These are phyloP conservation scores for Botrytis paeoniae DNA, from an alignment of 2,329 filamentous ascomycete species.

Conservation along the genomic window DNA sequence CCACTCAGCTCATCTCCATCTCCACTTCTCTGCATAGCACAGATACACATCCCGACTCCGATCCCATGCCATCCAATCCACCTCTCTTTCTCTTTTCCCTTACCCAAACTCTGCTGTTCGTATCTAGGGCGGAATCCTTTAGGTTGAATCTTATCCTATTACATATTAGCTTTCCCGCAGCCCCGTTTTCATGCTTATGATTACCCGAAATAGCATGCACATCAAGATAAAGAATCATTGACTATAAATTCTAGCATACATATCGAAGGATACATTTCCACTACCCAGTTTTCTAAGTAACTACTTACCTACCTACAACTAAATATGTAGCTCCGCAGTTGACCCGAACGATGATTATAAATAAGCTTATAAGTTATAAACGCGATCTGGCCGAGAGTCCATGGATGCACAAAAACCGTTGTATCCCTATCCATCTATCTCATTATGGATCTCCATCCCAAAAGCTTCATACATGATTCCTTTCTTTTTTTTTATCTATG, in stretches of 20 bases:
- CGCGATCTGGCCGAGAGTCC: not conserved
- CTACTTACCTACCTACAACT: not conserved
- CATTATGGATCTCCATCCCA: not conserved
- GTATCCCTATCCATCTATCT: not conserved
- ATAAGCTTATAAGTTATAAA: not conserved
- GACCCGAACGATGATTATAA: not conserved
- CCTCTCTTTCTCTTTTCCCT: not conserved
- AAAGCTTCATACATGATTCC: not conserved
- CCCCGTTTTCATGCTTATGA: not conserved
- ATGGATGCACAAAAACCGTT: not conserved
- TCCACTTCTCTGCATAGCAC: not conserved
- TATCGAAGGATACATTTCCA: not conserved
- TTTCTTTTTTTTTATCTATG: not conserved
- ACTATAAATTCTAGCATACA: not conserved
- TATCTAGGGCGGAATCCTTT: not conserved
- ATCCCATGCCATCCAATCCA: not conserved
- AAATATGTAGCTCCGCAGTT: not conserved
- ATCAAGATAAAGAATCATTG: not conserved
- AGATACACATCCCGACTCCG: not conserved
- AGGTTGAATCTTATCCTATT: not conserved
- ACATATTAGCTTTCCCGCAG: not conserved
- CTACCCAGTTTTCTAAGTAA: not conserved
- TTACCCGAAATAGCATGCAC: not conserved
- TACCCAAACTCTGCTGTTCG: not conserved
- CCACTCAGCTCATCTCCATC: not conserved